phyloP scores from a whole-genome alignment of 768 basidiomycete genomes.

The Cystobasidium tubakii region DNA sequence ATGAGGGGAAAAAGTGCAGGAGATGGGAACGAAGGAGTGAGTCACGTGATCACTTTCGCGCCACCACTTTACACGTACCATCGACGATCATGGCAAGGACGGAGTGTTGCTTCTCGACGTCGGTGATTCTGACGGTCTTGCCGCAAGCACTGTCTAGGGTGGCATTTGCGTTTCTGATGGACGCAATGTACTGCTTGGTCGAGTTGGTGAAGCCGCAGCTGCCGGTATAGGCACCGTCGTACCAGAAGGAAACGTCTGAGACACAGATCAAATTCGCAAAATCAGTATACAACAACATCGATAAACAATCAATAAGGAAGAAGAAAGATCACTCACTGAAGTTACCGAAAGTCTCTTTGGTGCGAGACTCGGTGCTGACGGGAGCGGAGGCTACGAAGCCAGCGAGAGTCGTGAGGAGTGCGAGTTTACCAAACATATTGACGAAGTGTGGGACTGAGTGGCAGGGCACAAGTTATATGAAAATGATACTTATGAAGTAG shows the following conservation, averaged over 20 bases:
- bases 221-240: neutral
- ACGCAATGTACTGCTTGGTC: conserved; percentile 20
- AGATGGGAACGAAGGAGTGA: neutral
- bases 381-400: conserved; percentile 27
- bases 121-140: conserved; percentile 15
- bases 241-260: conserved; percentile 15
- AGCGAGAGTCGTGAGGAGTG: conserved; percentile 16
- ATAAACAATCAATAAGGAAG: neutral
- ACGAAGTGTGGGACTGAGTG: neutral
- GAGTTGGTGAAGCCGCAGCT: conserved; percentile 30
- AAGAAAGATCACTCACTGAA: conserved; percentile 4
- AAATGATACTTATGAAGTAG: neutral
- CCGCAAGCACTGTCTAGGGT: conserved; percentile 2
- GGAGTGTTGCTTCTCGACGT: neutral
- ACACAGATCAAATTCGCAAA: neutral
- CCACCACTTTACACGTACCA: conserved; percentile 13
- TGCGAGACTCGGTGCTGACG: neutral
- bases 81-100: conserved; percentile 30
- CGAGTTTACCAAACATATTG: conserved; percentile 14
- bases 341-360: conserved; percentile 10
- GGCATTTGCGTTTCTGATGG: conserved; percentile 18
- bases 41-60: neutral
- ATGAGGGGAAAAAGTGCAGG: neutral
- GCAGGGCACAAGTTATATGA: neutral
- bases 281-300: neutral